Evolutionary conservation across 768 basidiomycete genomes (phyloP), one percentile per base, ranked within the genome.

Genomic region (Lepiota venenata): DNA sequence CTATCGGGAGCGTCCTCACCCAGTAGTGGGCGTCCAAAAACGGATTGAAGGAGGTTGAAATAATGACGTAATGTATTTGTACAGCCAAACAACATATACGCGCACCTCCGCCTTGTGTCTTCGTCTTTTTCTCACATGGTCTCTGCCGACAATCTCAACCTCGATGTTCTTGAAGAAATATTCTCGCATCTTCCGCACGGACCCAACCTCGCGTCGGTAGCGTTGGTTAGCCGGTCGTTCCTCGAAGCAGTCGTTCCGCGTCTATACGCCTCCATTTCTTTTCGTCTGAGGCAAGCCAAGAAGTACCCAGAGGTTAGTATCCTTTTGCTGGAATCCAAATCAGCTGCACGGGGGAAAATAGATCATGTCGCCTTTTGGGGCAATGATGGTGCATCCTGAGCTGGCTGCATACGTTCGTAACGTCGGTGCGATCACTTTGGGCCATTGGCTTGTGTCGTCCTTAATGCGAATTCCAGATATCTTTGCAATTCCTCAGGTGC

Each of bases 121-220:
- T 32, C 49, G 65, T 64, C 65, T 47, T 56, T 25, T 9, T 22
- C 20, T 44, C 36, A 14, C 18, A 88, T 87, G 86, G 80, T 84
- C 43, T 76, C 82, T 27, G 82, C 81, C 10, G 82, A 87, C 59
- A 86, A 80, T 60, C 72, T 88, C 44, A 83, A 89, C 57, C 75
- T 83, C 16, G 88, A 91, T 68, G 84, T 90, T 36, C 76, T 89
- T 39, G 84, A 86, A 62, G 71, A 83, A n/a, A 80, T 91, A 15
- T 85, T 85, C 58, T 66, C 70, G 0, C 71, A 77, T 59, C 70
- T 91, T 4, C 64, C 70, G n/a, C 45, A 39, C 29, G 70, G 73
- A 39, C 73, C 75, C 15, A 85, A 88, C 60, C 76, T 91, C 29
- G 74, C 81, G 14, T 76, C 81, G 2, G 72, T 82, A 16, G 79